Conservation (phyloP, 768 basidiomycete species). For the Russula vinacea region DNA sequence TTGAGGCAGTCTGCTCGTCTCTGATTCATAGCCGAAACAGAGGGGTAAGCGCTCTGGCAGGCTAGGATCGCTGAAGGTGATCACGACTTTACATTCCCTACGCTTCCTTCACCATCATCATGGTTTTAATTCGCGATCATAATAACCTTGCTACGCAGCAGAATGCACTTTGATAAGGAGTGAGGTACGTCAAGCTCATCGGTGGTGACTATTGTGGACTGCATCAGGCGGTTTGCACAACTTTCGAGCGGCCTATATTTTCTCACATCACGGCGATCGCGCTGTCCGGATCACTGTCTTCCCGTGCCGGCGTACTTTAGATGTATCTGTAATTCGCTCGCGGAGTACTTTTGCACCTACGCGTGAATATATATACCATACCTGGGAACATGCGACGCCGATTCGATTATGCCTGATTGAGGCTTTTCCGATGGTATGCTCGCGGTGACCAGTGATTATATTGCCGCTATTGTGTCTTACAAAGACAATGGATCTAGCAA, state of each 20-base stretch:
- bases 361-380: neutral
- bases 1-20: slow-evolving; percentile 11
- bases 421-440: neutral
- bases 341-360: neutral
- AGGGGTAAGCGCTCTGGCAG: slow-evolving; percentile 22
- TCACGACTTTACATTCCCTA: neutral
- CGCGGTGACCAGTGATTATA: neutral
- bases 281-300: neutral
- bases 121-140: neutral
- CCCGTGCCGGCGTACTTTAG: neutral
- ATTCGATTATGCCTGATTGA: slow-evolving; percentile 2
- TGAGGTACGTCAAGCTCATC: neutral
- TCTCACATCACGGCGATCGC: neutral
- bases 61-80: slow-evolving; percentile 12
- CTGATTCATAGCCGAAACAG: slow-evolving; percentile 30
- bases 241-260: neutral
- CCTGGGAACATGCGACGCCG: neutral
- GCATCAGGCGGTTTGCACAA: neutral
- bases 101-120: neutral
- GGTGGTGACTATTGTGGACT: neutral
- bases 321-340: neutral
- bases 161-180: neutral
- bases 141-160: neutral
- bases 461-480: neutral
- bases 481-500: neutral